A percentile compares a stretch with the other conserved stretches of the same genome.
phyloP scores from a whole-genome alignment of 78 protist genomes.

The slime mould (Dictyostelium discoideum) region dicty_2.7 NC_007088.5:5860001-5860500 shows the following conservation, averaged over 20 bases:
- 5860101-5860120: conserved; percentile 51
- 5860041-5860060: conserved; percentile 26
- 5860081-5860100: conserved; percentile 58
- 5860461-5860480: not conserved
- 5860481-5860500: conserved; percentile 17
- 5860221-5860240: conserved; percentile 60
- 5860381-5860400: not conserved
- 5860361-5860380: not conserved
- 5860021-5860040: conserved; percentile 69
- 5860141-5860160: not conserved
- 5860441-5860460: not conserved
- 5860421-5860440: not conserved
- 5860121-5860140: not conserved
- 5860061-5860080: conserved; percentile 13
- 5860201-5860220: conserved; percentile 38
- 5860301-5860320: conserved; percentile 35
- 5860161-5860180: conserved; percentile 49
- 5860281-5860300: conserved; percentile 9
- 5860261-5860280: conserved; percentile 36
- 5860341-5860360: conserved; percentile 22
- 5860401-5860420: not conserved
- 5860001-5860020: conserved; percentile 32
- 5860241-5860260: conserved; percentile 10
- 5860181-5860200: conserved; percentile 53
- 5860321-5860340: conserved; percentile 76